phyloP scores from a whole-genome alignment of 1,139 yeast genomes.

The Pichia sp. region DNA sequence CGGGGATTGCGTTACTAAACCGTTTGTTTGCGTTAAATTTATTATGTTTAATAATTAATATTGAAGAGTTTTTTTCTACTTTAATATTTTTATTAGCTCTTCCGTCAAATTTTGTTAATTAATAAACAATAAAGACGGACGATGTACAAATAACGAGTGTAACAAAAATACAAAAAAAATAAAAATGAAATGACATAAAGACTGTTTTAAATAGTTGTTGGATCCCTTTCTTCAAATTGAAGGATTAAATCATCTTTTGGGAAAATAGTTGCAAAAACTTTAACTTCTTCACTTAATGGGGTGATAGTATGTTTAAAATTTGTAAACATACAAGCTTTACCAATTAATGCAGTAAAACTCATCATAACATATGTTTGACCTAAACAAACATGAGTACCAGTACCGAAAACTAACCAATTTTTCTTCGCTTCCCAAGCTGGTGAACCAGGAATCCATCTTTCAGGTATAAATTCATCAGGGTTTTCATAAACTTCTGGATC shows the following conservation, averaged over 20 bases:
- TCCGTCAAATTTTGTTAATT: no score
- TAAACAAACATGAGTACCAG: constrained; percentile 93
- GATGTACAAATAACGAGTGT: no score
- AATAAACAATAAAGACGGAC: no score
- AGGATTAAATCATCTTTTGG: constrained; percentile 91
- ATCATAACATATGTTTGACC: constrained; percentile 92
- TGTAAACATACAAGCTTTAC: constrained; percentile 75
- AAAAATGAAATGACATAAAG: background rate
- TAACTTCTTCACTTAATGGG: constrained; percentile 78
- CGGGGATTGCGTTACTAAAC: no score
- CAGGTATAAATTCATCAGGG: constrained; percentile 92
- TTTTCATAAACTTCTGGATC: constrained; percentile 94
- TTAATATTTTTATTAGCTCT: no score
- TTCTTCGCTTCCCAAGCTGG: constrained; percentile 59
- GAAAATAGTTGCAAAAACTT: constrained; percentile 96
- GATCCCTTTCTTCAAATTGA: constrained; percentile 63
- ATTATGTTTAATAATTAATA: no score
- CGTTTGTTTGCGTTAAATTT: no score
- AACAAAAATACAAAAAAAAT: no score
- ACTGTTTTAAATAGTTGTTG: constrained; percentile 25
- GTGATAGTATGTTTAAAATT: constrained; percentile 82
- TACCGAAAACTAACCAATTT: constrained; percentile 95
- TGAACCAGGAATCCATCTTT: constrained; percentile 80
- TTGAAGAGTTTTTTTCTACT: no score
- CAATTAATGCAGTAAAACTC: constrained; percentile 83